A percentile compares a stretch with the other conserved stretches of the same genome.
Evolutionary conservation across 345 rosid species (phyloP).

Genomic region (Passiflora organensis): DNA sequence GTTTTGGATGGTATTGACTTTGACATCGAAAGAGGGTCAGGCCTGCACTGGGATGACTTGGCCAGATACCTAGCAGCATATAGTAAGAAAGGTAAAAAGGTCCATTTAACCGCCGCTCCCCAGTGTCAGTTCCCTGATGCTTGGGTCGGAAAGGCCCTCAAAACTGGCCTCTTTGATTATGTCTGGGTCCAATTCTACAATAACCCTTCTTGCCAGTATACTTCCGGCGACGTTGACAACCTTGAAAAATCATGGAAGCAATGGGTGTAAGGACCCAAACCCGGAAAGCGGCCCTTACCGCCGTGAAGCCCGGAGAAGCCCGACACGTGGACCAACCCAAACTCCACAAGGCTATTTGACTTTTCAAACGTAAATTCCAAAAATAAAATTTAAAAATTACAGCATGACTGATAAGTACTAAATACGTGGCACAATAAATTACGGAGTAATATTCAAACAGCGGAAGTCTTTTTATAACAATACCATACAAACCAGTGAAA

Average conservation of each 20-base stretch:
- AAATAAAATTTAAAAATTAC: too few species aligned
- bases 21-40: neutral
- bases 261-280: too few species aligned
- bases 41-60: neutral
- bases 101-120: neutral
- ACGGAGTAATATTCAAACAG: too few species aligned
- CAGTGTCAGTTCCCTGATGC: conserved; percentile 2
- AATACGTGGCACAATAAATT: too few species aligned
- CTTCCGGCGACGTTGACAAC: neutral
- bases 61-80: neutral
- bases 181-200: conserved; percentile 4
- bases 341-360: too few species aligned
- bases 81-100: neutral
- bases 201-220: neutral
- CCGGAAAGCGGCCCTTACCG: too few species aligned
- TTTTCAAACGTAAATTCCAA: too few species aligned
- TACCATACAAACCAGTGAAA: too few species aligned
- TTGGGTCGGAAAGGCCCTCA: neutral
- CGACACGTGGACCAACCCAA: too few species aligned
- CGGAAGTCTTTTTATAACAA: too few species aligned
- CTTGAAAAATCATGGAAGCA: conserved; percentile 1
- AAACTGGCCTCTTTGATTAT: neutral
- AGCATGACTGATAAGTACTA: too few species aligned
- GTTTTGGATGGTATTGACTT: neutral
- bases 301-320: too few species aligned